A percentile compares a stretch with the other conserved stretches of the same genome.
These are phyloP conservation scores for Solanum megistacrolobum DNA, from an alignment of 257 asterid genomes.

Conservation along the genomic window DNA sequence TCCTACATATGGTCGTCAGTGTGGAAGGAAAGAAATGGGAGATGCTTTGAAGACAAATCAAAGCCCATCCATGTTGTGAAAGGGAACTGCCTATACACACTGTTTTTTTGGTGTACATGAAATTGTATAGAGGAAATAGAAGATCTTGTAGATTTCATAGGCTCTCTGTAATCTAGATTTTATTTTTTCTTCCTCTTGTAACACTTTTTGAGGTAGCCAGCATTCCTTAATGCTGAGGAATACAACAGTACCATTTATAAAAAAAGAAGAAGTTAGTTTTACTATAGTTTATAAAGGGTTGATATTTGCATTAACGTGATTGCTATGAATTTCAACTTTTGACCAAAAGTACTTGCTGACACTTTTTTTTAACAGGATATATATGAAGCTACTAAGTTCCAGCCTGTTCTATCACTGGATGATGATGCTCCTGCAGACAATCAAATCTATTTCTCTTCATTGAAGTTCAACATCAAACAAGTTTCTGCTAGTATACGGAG, in stretches of 20 bases:
- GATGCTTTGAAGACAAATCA: not conserved
- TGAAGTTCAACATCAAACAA: conserved; percentile 56
- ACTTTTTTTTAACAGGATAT: conserved; percentile 58
- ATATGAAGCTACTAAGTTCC: conserved; percentile 88
- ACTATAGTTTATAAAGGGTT: not conserved
- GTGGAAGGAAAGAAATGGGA: not conserved
- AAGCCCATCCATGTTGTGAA: not conserved
- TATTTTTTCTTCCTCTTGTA: not conserved
- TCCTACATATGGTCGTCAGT: not conserved
- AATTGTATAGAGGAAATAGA: not conserved
- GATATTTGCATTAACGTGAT: not conserved
- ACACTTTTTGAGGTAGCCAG: not conserved
- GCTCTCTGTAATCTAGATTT: not conserved
- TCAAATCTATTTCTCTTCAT: conserved; percentile 52
- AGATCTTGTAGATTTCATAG: not conserved
- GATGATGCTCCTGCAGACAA: conserved; percentile 47
- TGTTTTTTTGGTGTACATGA: not conserved
- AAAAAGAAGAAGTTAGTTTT: not conserved
- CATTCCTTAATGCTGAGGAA: not conserved
- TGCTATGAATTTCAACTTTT: not conserved
- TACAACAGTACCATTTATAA: not conserved
- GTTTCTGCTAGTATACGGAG: conserved; percentile 43
- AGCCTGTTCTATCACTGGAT: conserved; percentile 46
- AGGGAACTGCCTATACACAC: not conserved
- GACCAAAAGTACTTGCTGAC: not conserved